phyloP scores from a whole-genome alignment of 495 filamentous ascomycete species.

The Durotheca rogersii region DNA sequence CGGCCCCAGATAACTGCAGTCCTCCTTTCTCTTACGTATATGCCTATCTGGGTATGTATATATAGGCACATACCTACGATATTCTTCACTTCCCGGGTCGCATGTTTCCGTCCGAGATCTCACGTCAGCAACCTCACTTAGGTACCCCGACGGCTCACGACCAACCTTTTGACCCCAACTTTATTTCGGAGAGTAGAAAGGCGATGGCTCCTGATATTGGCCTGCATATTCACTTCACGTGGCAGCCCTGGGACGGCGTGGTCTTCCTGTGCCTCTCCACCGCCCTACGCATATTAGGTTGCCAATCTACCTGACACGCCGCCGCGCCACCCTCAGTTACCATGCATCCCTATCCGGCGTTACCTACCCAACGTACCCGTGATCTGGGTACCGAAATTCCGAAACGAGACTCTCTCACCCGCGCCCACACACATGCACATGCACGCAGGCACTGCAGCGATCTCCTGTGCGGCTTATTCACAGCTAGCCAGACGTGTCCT shows the following conservation, averaged over 20 bases:
- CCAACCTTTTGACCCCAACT: neutral
- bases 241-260: no score
- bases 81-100: conserved; percentile 4
- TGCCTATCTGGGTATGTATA: no score
- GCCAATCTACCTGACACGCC: no score
- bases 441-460: neutral
- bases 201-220: no score
- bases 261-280: conserved; percentile 7
- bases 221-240: no score
- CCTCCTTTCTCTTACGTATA: no score
- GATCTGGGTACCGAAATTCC: conserved; percentile 2
- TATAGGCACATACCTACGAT: no score
- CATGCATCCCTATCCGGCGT: neutral
- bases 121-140: neutral
- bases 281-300: conserved; percentile 10
- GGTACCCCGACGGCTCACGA: neutral
- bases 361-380: neutral
- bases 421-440: neutral
- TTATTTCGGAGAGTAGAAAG: neutral
- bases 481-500: no score
- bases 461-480: no score
- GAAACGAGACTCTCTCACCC: no score
- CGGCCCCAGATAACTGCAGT: neutral
- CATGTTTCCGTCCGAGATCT: neutral
- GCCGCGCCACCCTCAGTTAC: conserved; percentile 11